These are phyloP conservation scores for Alternaria ventricosa DNA, from an alignment of 2,329 filamentous ascomycete genomes.

Conservation along the genomic window DNA sequence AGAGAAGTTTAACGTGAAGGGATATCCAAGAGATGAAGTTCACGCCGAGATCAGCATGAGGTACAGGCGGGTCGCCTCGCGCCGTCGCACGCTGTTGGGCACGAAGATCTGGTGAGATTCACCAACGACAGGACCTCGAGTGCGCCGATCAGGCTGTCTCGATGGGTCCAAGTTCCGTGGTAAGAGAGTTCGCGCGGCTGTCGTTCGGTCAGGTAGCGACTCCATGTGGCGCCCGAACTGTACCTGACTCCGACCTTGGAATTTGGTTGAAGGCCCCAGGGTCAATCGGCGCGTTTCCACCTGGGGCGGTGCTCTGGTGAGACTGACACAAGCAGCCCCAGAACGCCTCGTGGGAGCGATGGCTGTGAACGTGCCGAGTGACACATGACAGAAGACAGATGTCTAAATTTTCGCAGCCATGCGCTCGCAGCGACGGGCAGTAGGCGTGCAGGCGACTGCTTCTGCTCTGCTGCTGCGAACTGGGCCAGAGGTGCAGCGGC, in stretches of 20 bases:
- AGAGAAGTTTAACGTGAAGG: background rate
- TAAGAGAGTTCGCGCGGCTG: slow-evolving; percentile 12
- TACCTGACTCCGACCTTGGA: slow-evolving; percentile 2
- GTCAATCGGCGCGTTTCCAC: background rate
- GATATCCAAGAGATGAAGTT: background rate
- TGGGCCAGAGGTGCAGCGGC: slow-evolving; percentile 15
- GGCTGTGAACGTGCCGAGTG: slow-evolving; percentile 9
- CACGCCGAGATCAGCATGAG: slow-evolving; percentile 4
- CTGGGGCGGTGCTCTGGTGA: background rate
- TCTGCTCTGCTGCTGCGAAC: slow-evolving; percentile 9
- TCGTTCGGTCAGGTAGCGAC: slow-evolving; percentile 21
- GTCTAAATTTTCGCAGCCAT: background rate
- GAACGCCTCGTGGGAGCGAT: background rate
- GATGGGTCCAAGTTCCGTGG: slow-evolving; percentile 4
- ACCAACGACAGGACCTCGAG: slow-evolving; percentile 22
- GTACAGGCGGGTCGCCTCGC: slow-evolving; percentile 27
- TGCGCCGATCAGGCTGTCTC: slow-evolving; percentile 18
- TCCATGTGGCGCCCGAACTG: slow-evolving; percentile 11
- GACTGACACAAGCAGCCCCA: background rate
- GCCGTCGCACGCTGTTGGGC: slow-evolving; percentile 17
- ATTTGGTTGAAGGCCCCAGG: background rate
- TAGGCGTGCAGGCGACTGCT: background rate
- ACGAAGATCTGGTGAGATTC: slow-evolving; percentile 11
- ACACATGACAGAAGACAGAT: slow-evolving; percentile 10
- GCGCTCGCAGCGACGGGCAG: background rate